phyloP scores from a whole-genome alignment of 2,329 filamentous ascomycete genomes.

The Trichophyton rubrum region DNA sequence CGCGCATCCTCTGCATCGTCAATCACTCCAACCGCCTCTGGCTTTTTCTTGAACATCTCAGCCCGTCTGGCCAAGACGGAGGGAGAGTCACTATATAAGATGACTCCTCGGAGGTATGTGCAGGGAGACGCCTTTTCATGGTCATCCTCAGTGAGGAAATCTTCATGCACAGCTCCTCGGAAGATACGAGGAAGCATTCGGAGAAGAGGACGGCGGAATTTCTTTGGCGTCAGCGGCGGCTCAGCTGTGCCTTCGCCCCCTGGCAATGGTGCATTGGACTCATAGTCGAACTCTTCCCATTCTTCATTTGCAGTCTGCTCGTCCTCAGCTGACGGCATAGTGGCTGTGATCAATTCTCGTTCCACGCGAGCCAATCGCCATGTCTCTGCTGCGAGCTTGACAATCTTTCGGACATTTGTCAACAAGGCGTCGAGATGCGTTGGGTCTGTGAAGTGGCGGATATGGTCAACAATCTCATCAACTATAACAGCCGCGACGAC shows the following conservation, averaged over 20 bases:
- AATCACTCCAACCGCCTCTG: slow-evolving; percentile 5
- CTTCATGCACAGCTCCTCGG: slow-evolving; percentile 40
- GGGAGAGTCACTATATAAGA: slow-evolving; percentile 39
- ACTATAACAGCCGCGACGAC: slow-evolving; percentile 44
- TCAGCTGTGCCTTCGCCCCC: not conserved
- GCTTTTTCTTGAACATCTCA: slow-evolving; percentile 26
- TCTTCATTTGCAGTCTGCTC: slow-evolving; percentile 24
- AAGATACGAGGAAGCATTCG: slow-evolving; percentile 41
- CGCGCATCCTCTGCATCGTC: slow-evolving; percentile 4
- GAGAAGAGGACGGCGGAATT: slow-evolving; percentile 28
- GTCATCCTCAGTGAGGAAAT: slow-evolving; percentile 33
- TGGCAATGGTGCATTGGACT: slow-evolving; percentile 1
- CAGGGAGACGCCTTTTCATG: slow-evolving; percentile 32
- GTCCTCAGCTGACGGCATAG: slow-evolving; percentile 34
- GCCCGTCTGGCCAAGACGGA: slow-evolving; percentile 29
- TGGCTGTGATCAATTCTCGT: slow-evolving; percentile 42
- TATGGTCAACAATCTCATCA: slow-evolving; percentile 44
- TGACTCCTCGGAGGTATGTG: slow-evolving; percentile 39
- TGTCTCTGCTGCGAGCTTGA: slow-evolving; percentile 46
- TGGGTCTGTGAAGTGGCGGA: slow-evolving; percentile 42
- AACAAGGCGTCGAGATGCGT: slow-evolving; percentile 40
- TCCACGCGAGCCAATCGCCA: slow-evolving; percentile 48
- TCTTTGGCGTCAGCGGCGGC: not conserved
- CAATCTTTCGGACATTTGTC: slow-evolving; percentile 41
- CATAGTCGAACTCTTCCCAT: slow-evolving; percentile 26